Percentiles rank a stretch among this genome's conserved stretches.
Conservation (phyloP, 768 basidiomycete genomes). For the Heimioporus sp. region DNA sequence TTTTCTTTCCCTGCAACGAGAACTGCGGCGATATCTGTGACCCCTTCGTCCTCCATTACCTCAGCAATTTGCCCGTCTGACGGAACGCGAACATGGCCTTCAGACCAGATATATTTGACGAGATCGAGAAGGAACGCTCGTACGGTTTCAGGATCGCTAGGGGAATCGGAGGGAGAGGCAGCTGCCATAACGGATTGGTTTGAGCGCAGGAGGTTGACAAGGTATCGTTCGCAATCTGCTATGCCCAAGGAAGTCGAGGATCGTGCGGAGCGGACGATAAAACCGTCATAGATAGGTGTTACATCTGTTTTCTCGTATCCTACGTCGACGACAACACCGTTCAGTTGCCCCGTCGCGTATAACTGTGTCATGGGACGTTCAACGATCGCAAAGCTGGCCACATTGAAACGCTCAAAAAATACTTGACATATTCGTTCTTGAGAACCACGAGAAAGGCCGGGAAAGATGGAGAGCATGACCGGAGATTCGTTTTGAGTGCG, state of each 20-base stretch:
- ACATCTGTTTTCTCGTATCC: constrained; percentile 75
- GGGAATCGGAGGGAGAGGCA: constrained; percentile 52
- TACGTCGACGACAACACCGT: constrained; percentile 81
- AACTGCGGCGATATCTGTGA: constrained; percentile 88
- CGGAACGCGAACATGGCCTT: constrained; percentile 69
- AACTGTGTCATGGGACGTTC: constrained; percentile 84
- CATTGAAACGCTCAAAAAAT: constrained; percentile 92
- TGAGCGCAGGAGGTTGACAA: constrained; percentile 67
- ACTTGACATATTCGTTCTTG: constrained; percentile 77
- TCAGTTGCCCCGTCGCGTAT: constrained; percentile 70
- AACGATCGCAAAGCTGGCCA: constrained; percentile 75
- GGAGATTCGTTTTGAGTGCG: constrained; percentile 89
- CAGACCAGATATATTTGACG: constrained; percentile 60
- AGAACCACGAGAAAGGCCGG: constrained; percentile 61
- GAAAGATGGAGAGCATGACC: constrained; percentile 67
- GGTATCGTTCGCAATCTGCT: constrained; percentile 69
- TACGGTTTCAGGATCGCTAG: constrained; percentile 45
- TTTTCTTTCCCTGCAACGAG: constrained; percentile 90
- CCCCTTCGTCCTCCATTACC: constrained; percentile 72
- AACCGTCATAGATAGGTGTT: constrained; percentile 73
- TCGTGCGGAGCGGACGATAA: constrained; percentile 53
- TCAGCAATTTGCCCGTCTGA: constrained; percentile 69
- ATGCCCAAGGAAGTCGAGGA: constrained; percentile 64
- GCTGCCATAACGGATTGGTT: constrained; percentile 63
- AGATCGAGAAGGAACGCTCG: constrained; percentile 58